Conservation (phyloP, 2,329 filamentous ascomycete species). For the Parastagonospora avenae region DNA sequence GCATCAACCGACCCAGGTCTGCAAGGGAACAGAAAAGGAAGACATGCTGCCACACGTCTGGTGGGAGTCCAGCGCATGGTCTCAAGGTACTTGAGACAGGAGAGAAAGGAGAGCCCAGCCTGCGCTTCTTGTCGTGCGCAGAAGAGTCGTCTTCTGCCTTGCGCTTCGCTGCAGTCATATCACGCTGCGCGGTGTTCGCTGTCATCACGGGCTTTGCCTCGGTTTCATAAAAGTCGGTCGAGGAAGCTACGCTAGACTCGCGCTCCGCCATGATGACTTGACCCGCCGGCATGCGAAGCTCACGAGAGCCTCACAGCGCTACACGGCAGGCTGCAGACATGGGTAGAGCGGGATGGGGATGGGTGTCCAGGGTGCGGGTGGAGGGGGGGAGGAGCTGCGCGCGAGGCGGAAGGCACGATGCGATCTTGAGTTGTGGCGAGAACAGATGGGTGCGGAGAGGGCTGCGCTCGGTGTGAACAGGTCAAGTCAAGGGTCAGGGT, state of each 20-base stretch:
- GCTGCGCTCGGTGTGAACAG: neutral
- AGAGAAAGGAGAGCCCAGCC: constrained; percentile 22
- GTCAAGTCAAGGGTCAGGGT: neutral
- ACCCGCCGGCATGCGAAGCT: constrained; percentile 29
- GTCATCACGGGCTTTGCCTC: constrained; percentile 25
- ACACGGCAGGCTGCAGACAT: constrained; percentile 37
- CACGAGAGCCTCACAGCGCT: constrained; percentile 36
- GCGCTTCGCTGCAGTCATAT: constrained; percentile 36
- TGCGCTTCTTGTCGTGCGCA: constrained; percentile 41
- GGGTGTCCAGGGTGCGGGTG: constrained; percentile 10
- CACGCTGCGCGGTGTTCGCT: constrained; percentile 14
- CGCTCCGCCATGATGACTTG: constrained; percentile 38
- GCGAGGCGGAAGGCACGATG: too few species aligned
- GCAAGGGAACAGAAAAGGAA: constrained; percentile 70
- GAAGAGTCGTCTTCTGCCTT: constrained; percentile 36
- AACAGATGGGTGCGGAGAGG: neutral
- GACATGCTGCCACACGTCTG: constrained; percentile 72
- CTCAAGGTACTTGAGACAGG: constrained; percentile 19
- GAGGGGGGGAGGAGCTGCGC: neutral
- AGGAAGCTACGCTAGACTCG: constrained; percentile 42
- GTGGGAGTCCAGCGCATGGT: constrained; percentile 54
- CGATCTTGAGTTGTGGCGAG: neutral
- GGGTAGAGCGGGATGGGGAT: constrained; percentile 9
- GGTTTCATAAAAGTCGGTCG: constrained; percentile 44
- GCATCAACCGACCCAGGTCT: constrained; percentile 67